Conservation (phyloP, 2,329 filamentous ascomycete species). For the Apiospora arundinis region DNA sequence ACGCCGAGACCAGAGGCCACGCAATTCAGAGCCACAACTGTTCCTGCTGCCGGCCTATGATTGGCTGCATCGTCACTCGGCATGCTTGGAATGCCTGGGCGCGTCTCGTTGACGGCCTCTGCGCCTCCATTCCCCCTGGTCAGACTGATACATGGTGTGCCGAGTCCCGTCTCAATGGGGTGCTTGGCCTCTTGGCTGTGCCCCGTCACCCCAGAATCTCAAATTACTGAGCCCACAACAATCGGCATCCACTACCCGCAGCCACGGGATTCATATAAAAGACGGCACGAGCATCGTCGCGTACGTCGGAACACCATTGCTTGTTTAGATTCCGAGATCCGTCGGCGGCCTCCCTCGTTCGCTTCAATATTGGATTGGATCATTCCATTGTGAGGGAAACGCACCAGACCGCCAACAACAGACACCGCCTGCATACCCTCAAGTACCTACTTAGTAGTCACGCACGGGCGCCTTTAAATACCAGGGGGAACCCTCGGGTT, state of each 20-base stretch:
- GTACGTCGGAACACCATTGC: background rate
- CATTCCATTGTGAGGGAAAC: background rate
- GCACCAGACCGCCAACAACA: no score
- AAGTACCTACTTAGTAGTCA: no score
- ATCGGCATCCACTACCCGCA: slow-evolving; percentile 12
- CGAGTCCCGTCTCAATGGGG: background rate
- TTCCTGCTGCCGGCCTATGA: background rate
- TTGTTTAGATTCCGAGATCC: background rate
- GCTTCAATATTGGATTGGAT: no score
- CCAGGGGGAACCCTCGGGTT: background rate
- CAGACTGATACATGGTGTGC: slow-evolving; percentile 7
- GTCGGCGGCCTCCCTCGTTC: background rate
- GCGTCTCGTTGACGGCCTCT: slow-evolving; percentile 9
- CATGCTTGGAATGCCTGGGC: slow-evolving; percentile 13
- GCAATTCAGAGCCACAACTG: slow-evolving; percentile 5
- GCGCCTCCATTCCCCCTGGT: slow-evolving; percentile 1
- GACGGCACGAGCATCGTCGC: background rate
- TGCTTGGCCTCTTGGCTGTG: background rate
- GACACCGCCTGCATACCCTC: no score
- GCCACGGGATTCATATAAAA: background rate
- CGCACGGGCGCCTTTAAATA: background rate
- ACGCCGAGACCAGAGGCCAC: slow-evolving; percentile 9
- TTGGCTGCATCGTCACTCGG: slow-evolving; percentile 17
- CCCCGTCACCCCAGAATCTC: slow-evolving; percentile 7
- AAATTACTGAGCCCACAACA: slow-evolving; percentile 4